Evolutionary conservation across 371 early-diverging fungal species (phyloP), one percentile per base, ranked within the genome.

Genomic region (Lichtheimia ramosa): DNA sequence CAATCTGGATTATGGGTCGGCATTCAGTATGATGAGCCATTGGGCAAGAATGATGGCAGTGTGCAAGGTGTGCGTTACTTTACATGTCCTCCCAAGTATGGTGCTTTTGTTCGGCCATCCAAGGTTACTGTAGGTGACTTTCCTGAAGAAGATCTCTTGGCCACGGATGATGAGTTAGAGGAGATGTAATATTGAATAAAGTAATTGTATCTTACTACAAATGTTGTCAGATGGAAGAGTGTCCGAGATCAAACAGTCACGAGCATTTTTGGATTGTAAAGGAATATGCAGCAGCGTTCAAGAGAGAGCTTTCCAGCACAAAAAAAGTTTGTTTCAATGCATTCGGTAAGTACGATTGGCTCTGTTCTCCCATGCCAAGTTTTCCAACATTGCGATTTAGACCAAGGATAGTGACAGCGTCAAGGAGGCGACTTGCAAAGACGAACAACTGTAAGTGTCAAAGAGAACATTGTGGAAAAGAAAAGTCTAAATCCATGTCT

Each of bases 1-100:
- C 91, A 94, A 63, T 75, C 89, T 0, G 98, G 97, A 3, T 74
- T 77, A 48, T 98, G 96, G 96, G 89, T 97, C 10, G 98, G 98
- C 51, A 75, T 98, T 16, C 91, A 96, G 67, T 96, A 92, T 54
- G 98, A 98, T 65, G 98, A 98, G 60, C 98, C 98, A 0, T 65
- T 96, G 43, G 98, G 98, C 25, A 96, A 93, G 73, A 92, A 98
- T 67, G 86, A 96, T 71, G 98, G 98, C 42, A 87, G 83, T 54
- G 92, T 96, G 1, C 78, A 90, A 54, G 94, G 93, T 3, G 82
- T 71, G 20, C 64, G 59, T 8, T 97, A 95, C 63, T 97, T 96
- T 64, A 65, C 77, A 4, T 90, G 90, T 59, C 79, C 82, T 12
- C 69, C 79, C 24, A 88, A 89, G 8, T 84, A 92, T 64, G 97